Percentiles rank a stretch among this genome's conserved stretches.
These are phyloP conservation scores for Auxenochlorella protothecoides DNA, from an alignment of 139 green algal species.

Conservation along the genomic window DNA sequence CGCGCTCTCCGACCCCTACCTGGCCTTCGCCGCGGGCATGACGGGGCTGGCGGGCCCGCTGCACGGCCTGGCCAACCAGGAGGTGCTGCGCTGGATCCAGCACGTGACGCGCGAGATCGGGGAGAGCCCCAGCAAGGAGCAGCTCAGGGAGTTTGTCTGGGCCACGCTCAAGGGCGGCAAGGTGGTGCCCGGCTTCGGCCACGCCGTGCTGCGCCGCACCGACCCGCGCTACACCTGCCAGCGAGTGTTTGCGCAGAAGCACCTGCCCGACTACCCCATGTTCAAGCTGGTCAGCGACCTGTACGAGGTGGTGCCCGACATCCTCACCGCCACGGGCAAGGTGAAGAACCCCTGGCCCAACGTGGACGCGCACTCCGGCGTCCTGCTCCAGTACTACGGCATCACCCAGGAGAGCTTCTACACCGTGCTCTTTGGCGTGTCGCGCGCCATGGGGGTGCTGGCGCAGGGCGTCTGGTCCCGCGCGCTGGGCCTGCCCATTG, in stretches of 20 bases:
- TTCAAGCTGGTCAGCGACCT: conserved; percentile 85
- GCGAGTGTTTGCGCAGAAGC: conserved; percentile 61
- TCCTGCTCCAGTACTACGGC: conserved; percentile 93
- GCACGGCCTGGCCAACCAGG: conserved; percentile 97
- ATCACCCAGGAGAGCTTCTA: conserved; percentile 91
- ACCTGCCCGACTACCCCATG: conserved; percentile 85
- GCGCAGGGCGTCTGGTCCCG: conserved; percentile 81
- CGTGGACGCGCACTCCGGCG: conserved; percentile 93
- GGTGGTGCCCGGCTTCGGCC: conserved; percentile 93
- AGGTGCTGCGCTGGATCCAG: conserved; percentile 85
- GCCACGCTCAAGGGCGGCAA: conserved; percentile 87
- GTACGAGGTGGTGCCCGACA: conserved; percentile 88
- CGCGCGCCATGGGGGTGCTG: conserved; percentile 81
- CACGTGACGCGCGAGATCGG: conserved; percentile 65
- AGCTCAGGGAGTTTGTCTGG: conserved; percentile 78
- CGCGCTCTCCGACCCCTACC: conserved; percentile 93
- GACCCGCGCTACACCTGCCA: conserved; percentile 93
- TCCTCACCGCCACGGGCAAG: conserved; percentile 86
- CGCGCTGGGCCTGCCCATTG: conserved; percentile 90
- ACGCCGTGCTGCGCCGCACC: conserved; percentile 95
- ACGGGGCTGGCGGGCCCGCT: conserved; percentile 92
- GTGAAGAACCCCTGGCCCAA: conserved; percentile 99
- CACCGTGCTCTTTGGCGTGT: conserved; percentile 97
- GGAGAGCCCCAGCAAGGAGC: conserved; percentile 62
- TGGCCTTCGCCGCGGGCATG: conserved; percentile 83